These are phyloP conservation scores for Vicia villosa DNA, from an alignment of 306 rosid species.

Conservation along the genomic window DNA sequence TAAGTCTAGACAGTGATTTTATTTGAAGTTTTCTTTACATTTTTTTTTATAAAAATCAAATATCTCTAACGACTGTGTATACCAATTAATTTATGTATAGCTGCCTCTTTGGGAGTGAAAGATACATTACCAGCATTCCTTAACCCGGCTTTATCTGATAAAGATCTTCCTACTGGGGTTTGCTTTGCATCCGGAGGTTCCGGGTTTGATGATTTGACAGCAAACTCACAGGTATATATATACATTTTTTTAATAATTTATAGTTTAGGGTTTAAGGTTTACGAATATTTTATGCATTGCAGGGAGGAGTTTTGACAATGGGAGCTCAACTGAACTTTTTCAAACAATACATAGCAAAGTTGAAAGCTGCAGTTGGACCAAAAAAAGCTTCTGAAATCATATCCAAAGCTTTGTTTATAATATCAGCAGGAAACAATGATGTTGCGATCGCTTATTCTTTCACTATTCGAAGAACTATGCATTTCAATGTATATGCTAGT, in stretches of 20 bases:
- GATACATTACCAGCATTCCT: constrained; percentile 44
- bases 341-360: constrained; percentile 34
- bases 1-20: constrained; percentile 9
- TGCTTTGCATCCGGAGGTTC: constrained; percentile 60
- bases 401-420: constrained; percentile 32
- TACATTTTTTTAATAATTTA: too few relatives aligned
- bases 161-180: constrained; percentile 46
- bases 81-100: too few relatives aligned
- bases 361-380: constrained; percentile 36
- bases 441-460: constrained; percentile 30
- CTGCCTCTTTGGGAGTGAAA: constrained; percentile 41
- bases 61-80: too few relatives aligned
- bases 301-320: constrained; percentile 31
- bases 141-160: not conserved
- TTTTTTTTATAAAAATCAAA: not conserved
- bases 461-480: not conserved
- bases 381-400: constrained; percentile 27
- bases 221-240: constrained; percentile 29
- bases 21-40: too few relatives aligned
- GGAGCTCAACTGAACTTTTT: constrained; percentile 31
- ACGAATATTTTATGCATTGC: not conserved
- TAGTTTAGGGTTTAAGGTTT: too few relatives aligned
- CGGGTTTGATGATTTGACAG: constrained; percentile 41
- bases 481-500: constrained; percentile 29
- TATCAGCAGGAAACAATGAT: constrained; percentile 51